Conservation (phyloP, 306 rosid species). For the Trifolium pratense region DNA sequence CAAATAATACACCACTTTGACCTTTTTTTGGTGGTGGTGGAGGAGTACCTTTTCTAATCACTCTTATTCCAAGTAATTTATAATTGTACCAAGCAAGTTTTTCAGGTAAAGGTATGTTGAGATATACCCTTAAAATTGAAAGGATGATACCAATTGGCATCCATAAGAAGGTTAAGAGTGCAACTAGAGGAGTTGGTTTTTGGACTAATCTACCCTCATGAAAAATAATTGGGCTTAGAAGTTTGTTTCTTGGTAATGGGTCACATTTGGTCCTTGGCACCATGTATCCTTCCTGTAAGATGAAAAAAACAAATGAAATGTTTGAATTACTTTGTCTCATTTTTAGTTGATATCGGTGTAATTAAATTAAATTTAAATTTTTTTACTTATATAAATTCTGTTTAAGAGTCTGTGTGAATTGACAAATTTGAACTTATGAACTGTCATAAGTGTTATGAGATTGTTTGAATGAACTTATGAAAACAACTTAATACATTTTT, state of each 20-base stretch:
- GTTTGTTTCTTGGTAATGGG: constrained; percentile 77
- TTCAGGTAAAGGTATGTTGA: constrained; percentile 76
- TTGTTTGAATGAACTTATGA: no score
- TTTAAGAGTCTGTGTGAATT: no score
- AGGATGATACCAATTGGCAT: constrained; percentile 76
- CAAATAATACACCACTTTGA: constrained; percentile 72
- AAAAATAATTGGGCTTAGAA: constrained; percentile 77
- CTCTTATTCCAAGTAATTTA: constrained; percentile 68
- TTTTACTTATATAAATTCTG: no score
- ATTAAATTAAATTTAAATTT: no score
- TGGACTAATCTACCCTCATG: constrained; percentile 90
- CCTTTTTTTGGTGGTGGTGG: constrained; percentile 84
- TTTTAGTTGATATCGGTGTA: background rate
- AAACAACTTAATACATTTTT: no score
- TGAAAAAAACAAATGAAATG: background rate
- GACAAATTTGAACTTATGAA: no score
- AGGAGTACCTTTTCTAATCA: constrained; percentile 75
- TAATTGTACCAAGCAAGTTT: constrained; percentile 67
- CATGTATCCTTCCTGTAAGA: constrained; percentile 76
- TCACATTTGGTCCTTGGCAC: constrained; percentile 67
- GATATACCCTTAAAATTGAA: constrained; percentile 72
- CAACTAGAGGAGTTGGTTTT: constrained; percentile 75
- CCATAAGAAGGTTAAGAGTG: constrained; percentile 80
- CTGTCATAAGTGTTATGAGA: no score
- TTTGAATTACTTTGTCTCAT: background rate